Evolutionary conservation across 192 early-diverging fungal genomes (phyloP).

Genomic region (Mortierella hygrophila): DNA sequence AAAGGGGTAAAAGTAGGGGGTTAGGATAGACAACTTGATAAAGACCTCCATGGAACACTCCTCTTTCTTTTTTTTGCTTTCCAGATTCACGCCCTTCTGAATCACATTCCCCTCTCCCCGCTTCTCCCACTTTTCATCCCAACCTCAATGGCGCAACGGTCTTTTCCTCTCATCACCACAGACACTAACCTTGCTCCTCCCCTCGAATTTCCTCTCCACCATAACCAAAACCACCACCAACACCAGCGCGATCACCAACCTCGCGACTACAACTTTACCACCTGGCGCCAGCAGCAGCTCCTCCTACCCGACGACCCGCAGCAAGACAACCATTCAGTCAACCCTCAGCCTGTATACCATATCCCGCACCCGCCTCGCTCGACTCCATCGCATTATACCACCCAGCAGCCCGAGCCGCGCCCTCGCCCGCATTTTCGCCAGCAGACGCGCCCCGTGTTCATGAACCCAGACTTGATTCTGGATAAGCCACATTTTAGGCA

Average conservation of each 20-base stretch:
- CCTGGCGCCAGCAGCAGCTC: neutral
- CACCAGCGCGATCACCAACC: neutral
- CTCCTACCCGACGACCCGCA: neutral
- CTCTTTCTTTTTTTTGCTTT: neutral
- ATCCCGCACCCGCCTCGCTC: neutral
- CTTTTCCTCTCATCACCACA: neutral
- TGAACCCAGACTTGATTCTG: conserved; percentile 43
- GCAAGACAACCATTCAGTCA: neutral
- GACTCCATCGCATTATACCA: neutral
- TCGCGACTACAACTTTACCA: neutral
- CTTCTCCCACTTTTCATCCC: neutral
- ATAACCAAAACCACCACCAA: neutral
- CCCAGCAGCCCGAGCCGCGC: neutral
- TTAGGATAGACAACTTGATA: neutral
- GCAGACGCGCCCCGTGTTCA: conserved; percentile 27
- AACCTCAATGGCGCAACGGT: neutral
- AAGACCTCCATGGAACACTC: neutral
- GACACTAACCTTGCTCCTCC: conserved; percentile 2
- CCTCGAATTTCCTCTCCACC: neutral
- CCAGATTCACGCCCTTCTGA: neutral
- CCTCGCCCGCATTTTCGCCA: conserved; percentile 1
- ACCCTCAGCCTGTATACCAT: neutral
- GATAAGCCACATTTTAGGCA: conserved; percentile 43
- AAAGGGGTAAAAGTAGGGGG: conserved; percentile 1
- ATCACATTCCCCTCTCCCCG: neutral